Evolutionary conservation across 352 stramenopile species (phyloP).

Genomic region (Detonula confervacea): DNA sequence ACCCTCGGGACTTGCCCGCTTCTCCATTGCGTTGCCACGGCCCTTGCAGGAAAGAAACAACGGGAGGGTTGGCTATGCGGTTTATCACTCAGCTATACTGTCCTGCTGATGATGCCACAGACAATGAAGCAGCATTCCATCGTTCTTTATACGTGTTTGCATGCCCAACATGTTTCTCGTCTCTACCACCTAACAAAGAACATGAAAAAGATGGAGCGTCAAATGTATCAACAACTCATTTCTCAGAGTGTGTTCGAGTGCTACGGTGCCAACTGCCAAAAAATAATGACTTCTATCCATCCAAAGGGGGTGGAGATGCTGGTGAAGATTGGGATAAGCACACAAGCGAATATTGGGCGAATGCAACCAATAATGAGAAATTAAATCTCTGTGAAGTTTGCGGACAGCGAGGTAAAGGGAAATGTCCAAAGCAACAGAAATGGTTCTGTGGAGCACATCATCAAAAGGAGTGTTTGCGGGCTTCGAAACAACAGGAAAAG

Average conservation of each 20-base stretch:
- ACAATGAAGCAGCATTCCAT: conserved; percentile 89
- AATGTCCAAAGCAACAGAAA: conserved; percentile 67
- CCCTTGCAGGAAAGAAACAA: conserved; percentile 59
- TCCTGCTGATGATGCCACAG: conserved; percentile 87
- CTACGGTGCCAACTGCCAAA: conserved; percentile 90
- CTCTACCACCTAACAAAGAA: not conserved
- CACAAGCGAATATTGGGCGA: conserved; percentile 50
- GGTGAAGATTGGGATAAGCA: conserved; percentile 42
- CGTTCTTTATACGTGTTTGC: conserved; percentile 92
- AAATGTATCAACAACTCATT: conserved; percentile 8
- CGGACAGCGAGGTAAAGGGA: conserved; percentile 58
- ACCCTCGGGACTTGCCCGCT: conserved; percentile 75
- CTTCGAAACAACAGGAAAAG: conserved; percentile 47
- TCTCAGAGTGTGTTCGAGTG: conserved; percentile 71
- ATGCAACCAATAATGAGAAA: conserved; percentile 34
- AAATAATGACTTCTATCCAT: conserved; percentile 91
- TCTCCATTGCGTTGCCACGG: conserved; percentile 43
- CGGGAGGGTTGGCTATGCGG: conserved; percentile 56
- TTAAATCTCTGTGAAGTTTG: conserved; percentile 73
- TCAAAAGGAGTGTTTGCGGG: conserved; percentile 70
- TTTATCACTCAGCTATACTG: conserved; percentile 93
- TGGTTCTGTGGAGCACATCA: conserved; percentile 76
- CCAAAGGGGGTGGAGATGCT: conserved; percentile 57
- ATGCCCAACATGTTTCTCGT: conserved; percentile 87
- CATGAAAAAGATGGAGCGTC: conserved; percentile 1